Base-by-base conservation (phyloP, 179 eudicot genomes). In the Pouteria campechiana region DNA sequence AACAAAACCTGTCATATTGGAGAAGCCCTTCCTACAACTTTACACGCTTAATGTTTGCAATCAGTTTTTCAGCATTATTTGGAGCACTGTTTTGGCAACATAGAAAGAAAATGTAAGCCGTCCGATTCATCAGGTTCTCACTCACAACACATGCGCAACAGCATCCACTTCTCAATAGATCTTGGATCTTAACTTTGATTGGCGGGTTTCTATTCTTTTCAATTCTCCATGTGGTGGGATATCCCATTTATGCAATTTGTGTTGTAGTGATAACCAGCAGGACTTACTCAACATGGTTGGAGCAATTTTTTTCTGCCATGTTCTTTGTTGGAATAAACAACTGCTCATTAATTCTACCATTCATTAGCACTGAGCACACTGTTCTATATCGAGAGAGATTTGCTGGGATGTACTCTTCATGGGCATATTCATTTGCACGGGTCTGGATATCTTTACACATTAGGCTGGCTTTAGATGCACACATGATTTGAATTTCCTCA, bases 401-500 rank as follows among this genome's bases (percentile, higher is more conserved):
- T 65, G 78, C 97, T 7, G 97, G 97, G 42, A 88, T 80, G 94
- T 88, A 88, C 59, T 69, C 76, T 25, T 57, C 93, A 3, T 80
- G 84, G 88, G 88, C 84, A 21, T 78, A 80, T 58, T 64, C 88
- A 46, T 69, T 72, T 54, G 87, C 94, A 4, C 97, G 83, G 92
- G 96, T 87, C 6, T 36, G 34, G 13, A 20, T 22, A 29, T 30
- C 17, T 44, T 6, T 2, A 29, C 12, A 30, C n/a, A n/a, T n/a
- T n/a, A n/a, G n/a, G n/a, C n/a, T n/a, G n/a, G n/a, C n/a, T n/a
- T n/a, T n/a, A n/a, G n/a, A n/a, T n/a, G n/a, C n/a, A n/a, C n/a
- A n/a, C n/a, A n/a, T n/a, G n/a, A n/a, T n/a, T n/a, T n/a, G n/a
- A n/a, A n/a, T n/a, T n/a, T n/a, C n/a, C n/a, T n/a, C n/a, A n/a